These are phyloP conservation scores for Eucalyptus erythrocorys DNA, from an alignment of 345 rosid genomes.

Conservation along the genomic window DNA sequence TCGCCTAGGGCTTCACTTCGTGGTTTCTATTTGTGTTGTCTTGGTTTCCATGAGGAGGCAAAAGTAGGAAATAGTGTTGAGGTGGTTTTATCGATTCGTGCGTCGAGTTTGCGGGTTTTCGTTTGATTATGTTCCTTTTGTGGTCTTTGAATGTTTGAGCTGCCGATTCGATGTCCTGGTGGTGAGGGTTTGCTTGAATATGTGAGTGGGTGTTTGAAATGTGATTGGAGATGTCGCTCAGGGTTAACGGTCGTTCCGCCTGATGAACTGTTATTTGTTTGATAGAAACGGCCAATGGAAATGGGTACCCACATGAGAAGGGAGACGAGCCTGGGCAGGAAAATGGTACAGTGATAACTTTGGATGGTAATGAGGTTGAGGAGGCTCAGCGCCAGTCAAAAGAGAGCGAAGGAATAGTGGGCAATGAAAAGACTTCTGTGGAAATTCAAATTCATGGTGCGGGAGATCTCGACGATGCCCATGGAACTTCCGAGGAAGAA, in stretches of 20 bases:
- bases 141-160: background rate
- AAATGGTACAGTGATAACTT: constrained; percentile 1
- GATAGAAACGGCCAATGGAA: constrained; percentile 16
- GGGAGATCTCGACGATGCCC: constrained; percentile 7
- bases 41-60: background rate
- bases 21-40: background rate
- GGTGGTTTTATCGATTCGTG: background rate
- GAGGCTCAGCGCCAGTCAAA: constrained; percentile 2
- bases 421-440: background rate
- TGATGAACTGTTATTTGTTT: background rate
- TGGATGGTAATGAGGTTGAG: constrained; percentile 6
- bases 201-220: background rate
- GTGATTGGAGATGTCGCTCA: background rate
- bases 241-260: background rate
- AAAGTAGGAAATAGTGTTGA: background rate
- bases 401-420: background rate
- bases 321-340: constrained; percentile 2
- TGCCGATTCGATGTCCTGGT: background rate
- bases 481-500: constrained; percentile 10
- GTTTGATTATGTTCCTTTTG: background rate
- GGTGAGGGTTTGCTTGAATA: background rate
- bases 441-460: constrained; percentile 1
- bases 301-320: constrained; percentile 23
- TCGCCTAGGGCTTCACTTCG: background rate
- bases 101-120: background rate